A percentile compares a stretch with the other conserved stretches of the same genome.
These are phyloP conservation scores for Tetracladium maxilliforme DNA, from an alignment of 2,329 filamentous ascomycete genomes.

Conservation along the genomic window DNA sequence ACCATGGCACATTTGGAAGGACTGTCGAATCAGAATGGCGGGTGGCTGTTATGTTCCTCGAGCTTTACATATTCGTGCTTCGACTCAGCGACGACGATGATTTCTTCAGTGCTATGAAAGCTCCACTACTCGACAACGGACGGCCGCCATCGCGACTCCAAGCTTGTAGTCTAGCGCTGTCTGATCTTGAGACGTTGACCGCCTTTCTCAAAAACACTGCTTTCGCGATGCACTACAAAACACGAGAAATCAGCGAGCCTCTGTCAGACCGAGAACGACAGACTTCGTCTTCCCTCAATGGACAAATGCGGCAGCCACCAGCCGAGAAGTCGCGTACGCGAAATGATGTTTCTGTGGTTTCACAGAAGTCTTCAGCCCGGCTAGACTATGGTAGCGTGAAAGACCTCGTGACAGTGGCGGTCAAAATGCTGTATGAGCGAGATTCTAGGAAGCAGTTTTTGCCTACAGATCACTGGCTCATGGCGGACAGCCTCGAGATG, in stretches of 20 bases:
- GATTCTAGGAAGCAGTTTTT: slow-evolving; percentile 82
- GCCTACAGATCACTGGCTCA: slow-evolving; percentile 78
- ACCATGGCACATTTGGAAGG: no score
- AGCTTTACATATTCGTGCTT: slow-evolving; percentile 85
- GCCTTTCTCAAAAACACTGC: slow-evolving; percentile 81
- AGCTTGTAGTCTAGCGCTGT: slow-evolving; percentile 53
- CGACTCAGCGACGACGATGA: slow-evolving; percentile 94
- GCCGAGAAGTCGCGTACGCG: no score
- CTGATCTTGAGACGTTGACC: slow-evolving; percentile 60
- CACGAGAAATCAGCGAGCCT: no score
- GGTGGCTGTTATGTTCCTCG: slow-evolving; percentile 77
- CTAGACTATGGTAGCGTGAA: no score
- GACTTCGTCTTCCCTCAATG: no score
- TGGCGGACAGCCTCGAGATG: slow-evolving; percentile 81
- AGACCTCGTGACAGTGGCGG: slow-evolving; percentile 61
- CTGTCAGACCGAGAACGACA: no score
- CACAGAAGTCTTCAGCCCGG: no score
- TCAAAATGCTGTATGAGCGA: slow-evolving; percentile 83
- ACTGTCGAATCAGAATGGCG: slow-evolving; percentile 78
- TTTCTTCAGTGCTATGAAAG: slow-evolving; percentile 53
- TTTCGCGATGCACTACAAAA: slow-evolving; percentile 78
- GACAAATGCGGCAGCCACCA: no score
- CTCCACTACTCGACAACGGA: slow-evolving; percentile 18
- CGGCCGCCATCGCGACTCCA: slow-evolving; percentile 31
- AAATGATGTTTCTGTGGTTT: no score